phyloP scores from a whole-genome alignment of 441 rosid genomes.

The Aleurites moluccanus region DNA sequence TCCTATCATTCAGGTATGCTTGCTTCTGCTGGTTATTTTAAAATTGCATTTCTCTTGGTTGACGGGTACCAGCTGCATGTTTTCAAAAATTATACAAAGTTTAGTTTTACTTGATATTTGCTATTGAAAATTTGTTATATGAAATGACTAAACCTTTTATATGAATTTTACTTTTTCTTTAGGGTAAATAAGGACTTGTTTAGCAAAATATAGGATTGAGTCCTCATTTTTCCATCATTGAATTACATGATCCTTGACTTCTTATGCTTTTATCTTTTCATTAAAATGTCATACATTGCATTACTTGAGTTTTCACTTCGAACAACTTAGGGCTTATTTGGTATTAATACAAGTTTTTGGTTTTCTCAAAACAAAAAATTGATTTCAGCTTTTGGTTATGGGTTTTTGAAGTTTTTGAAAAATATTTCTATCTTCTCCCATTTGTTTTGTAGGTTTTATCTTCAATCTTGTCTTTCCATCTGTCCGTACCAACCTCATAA shows the following conservation, averaged over 20 bases:
- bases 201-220: neutral
- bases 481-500: too few species aligned
- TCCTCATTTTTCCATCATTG: neutral
- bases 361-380: too few species aligned
- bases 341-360: too few species aligned
- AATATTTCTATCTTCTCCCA: too few species aligned
- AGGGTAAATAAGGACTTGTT: neutral
- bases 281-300: too few species aligned
- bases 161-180: neutral
- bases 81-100: conserved; percentile 2
- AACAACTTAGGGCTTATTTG: neutral
- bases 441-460: too few species aligned
- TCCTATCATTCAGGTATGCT: conserved; percentile 84
- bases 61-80: neutral
- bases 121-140: neutral
- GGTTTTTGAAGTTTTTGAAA: too few species aligned
- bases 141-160: neutral
- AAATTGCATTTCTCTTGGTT: conserved; percentile 10
- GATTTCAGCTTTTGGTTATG: too few species aligned
- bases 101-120: neutral
- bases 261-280: neutral
- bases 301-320: neutral
- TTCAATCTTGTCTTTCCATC: too few species aligned
- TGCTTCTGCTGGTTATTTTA: conserved; percentile 12
- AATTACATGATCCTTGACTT: neutral